Conservation (phyloP, 805 yeast genomes). For the Maudiozyma bulderi region DNA sequence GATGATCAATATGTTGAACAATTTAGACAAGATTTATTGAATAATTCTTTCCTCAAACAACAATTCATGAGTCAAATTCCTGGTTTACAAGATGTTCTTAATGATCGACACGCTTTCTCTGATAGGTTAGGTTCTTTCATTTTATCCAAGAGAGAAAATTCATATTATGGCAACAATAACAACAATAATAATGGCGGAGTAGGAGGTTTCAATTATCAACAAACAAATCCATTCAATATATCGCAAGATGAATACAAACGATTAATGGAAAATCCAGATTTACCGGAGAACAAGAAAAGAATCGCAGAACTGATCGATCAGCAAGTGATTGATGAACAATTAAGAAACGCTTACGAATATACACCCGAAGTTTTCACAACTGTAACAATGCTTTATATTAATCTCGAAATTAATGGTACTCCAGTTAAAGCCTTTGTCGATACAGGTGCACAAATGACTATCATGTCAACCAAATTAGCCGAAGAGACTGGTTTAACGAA, state of each 20-base stretch:
- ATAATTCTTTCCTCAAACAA: slow-evolving; percentile 32
- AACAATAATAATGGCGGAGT: background rate
- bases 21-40: slow-evolving; percentile 39
- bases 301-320: slow-evolving; percentile 60
- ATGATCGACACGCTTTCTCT: slow-evolving; percentile 42
- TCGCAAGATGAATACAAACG: slow-evolving; percentile 40
- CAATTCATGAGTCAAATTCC: slow-evolving; percentile 37
- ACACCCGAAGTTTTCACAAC: slow-evolving; percentile 83
- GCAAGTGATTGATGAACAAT: slow-evolving; percentile 69
- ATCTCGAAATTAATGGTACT: slow-evolving; percentile 67
- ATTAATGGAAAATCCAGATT: slow-evolving; percentile 56
- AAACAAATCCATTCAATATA: slow-evolving; percentile 27
- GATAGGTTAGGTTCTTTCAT: slow-evolving; percentile 31
- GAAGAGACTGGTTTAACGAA: slow-evolving; percentile 59
- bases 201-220: background rate
- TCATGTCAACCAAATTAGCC: slow-evolving; percentile 71
- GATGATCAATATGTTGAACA: slow-evolving; percentile 33
- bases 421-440: slow-evolving; percentile 90
- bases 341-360: slow-evolving; percentile 70
- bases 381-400: slow-evolving; percentile 76
- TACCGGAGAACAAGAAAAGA: slow-evolving; percentile 55
- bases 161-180: slow-evolving; percentile 2
- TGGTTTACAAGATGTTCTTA: slow-evolving; percentile 35
- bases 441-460: slow-evolving; percentile 89
- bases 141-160: slow-evolving; percentile 19